phyloP scores from a whole-genome alignment of 2,329 filamentous ascomycete genomes.

The Colletotrichum abscissum region DNA sequence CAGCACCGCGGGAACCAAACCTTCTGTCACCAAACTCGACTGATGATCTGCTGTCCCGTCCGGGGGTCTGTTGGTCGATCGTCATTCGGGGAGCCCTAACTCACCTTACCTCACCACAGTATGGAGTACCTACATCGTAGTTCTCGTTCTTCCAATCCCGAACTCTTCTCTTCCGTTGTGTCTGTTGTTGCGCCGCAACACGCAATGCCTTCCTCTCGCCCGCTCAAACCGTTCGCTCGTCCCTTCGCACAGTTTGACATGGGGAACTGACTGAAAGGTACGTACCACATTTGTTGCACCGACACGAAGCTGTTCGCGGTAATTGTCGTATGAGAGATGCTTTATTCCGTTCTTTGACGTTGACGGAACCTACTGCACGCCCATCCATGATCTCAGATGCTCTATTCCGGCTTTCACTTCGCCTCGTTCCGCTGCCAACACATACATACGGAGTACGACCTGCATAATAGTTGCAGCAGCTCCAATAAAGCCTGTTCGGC shows the following conservation, averaged over 20 bases:
- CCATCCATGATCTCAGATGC: background rate
- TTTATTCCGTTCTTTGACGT: conserved; percentile 9
- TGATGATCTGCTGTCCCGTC: background rate
- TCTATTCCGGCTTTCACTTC: conserved; percentile 1
- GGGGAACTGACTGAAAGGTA: background rate
- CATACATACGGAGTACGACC: background rate
- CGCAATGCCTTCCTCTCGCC: background rate
- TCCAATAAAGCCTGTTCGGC: conserved; percentile 17
- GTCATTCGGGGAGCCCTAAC: background rate
- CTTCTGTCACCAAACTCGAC: background rate
- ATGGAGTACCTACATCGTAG: too few species aligned
- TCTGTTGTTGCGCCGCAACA: background rate
- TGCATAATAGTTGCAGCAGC: conserved; percentile 1
- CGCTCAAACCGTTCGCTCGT: background rate
- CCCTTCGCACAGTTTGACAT: background rate
- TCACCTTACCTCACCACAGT: too few species aligned
- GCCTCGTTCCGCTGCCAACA: conserved; percentile 6
- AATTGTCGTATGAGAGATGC: conserved; percentile 1
- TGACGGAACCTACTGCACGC: background rate
- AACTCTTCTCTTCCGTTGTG: background rate
- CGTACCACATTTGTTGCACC: conserved; percentile 3
- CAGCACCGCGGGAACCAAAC: conserved; percentile 8
- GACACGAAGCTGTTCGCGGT: conserved; percentile 19
- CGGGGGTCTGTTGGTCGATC: background rate
- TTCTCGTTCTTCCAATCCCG: background rate